phyloP scores from a whole-genome alignment of 1,139 yeast genomes.

The Saccharomyces pastorianus region DNA sequence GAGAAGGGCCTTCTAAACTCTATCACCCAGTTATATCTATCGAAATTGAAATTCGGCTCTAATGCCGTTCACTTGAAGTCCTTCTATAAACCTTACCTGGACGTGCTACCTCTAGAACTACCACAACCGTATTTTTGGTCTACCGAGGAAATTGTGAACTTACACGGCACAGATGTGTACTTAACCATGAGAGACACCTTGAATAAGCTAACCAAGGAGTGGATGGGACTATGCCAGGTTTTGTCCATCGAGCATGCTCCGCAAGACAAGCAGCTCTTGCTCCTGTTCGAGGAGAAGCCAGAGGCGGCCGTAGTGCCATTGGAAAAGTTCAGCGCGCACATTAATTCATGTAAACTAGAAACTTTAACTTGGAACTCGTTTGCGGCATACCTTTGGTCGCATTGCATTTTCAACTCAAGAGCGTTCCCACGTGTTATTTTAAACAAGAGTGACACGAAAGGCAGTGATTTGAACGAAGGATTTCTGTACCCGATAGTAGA shows the following conservation, averaged over 20 bases:
- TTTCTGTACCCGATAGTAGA: slow-evolving; percentile 76
- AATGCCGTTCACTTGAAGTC: slow-evolving; percentile 12
- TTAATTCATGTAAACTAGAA: background rate
- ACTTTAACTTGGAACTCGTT: slow-evolving; percentile 48
- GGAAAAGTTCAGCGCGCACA: background rate
- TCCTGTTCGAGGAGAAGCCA: slow-evolving; percentile 5
- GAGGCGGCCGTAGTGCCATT: slow-evolving; percentile 8
- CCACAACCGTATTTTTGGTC: slow-evolving; percentile 62
- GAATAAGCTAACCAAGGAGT: slow-evolving; percentile 26
- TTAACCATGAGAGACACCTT: slow-evolving; percentile 32
- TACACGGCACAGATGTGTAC: slow-evolving; percentile 56
- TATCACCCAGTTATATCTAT: slow-evolving; percentile 43
- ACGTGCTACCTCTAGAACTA: slow-evolving; percentile 48
- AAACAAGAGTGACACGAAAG: slow-evolving; percentile 21
- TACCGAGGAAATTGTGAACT: slow-evolving; percentile 39
- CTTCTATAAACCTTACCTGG: slow-evolving; percentile 44
- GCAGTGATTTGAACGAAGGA: slow-evolving; percentile 41
- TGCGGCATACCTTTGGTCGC: slow-evolving; percentile 65
- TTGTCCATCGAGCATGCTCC: slow-evolving; percentile 8
- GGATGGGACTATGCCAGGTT: slow-evolving; percentile 17
- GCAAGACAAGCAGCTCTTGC: slow-evolving; percentile 1
- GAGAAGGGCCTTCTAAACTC: slow-evolving; percentile 33
- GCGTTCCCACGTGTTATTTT: slow-evolving; percentile 63
- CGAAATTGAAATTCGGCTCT: slow-evolving; percentile 35
- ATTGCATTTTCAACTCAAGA: slow-evolving; percentile 61